phyloP scores from a whole-genome alignment of 208 protist species.

The Acanthamoeba quina region DNA sequence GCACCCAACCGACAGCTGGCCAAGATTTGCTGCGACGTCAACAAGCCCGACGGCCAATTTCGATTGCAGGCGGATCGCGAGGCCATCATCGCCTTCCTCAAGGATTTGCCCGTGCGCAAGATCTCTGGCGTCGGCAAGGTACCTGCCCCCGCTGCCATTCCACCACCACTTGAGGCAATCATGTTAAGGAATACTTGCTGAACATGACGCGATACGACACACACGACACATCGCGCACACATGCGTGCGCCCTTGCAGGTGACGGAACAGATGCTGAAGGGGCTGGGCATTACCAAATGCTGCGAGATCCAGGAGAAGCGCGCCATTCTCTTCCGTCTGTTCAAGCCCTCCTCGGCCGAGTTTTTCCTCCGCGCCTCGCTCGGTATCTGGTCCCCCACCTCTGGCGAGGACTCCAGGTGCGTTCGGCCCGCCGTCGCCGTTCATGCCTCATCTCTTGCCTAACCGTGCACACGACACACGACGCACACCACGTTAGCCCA shows the following conservation, averaged over 20 bases:
- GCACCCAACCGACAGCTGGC: conserved; percentile 74
- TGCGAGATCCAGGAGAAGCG: conserved; percentile 36
- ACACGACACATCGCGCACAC: not conserved
- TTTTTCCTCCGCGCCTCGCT: conserved; percentile 71
- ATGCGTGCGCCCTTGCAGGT: not conserved
- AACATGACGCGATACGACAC: no score
- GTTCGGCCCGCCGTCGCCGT: not conserved
- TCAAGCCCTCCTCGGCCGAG: conserved; percentile 58
- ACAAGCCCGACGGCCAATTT: conserved; percentile 82
- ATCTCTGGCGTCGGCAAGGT: conserved; percentile 69
- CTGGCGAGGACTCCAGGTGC: not conserved
- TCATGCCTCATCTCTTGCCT: not conserved
- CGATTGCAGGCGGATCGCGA: conserved; percentile 15
- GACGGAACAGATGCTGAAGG: conserved; percentile 63
- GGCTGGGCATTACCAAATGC: conserved; percentile 1
- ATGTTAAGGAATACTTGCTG: no score
- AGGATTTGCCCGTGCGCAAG: conserved; percentile 67
- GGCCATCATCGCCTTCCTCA: conserved; percentile 35
- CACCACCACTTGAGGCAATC: not conserved
- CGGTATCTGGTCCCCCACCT: conserved; percentile 3
- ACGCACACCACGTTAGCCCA: not conserved
- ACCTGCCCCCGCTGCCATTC: not conserved
- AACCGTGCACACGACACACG: not conserved
- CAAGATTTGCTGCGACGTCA: conserved; percentile 79
- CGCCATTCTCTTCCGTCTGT: conserved; percentile 49